A percentile compares a stretch with the other conserved stretches of the same genome.
phyloP scores from a whole-genome alignment of 495 filamentous ascomycete genomes.

The Neurospora terricola region DNA sequence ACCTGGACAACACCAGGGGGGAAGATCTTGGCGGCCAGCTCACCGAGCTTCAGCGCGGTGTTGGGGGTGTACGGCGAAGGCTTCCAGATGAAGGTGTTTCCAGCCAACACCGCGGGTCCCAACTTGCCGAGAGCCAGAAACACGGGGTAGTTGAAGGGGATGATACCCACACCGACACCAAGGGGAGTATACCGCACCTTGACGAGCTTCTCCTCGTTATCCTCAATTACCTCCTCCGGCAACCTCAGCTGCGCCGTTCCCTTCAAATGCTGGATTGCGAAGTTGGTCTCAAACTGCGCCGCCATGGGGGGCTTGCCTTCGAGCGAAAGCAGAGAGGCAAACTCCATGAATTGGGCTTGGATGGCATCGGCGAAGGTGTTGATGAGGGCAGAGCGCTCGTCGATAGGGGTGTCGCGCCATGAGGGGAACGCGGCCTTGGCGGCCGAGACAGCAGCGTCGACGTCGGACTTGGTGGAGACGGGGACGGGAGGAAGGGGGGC shows the following conservation, averaged over 20 bases:
- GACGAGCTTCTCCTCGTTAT: slow-evolving; percentile 37
- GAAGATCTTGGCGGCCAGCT: slow-evolving; percentile 49
- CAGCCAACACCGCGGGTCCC: slow-evolving; percentile 45
- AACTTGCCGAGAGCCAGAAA: slow-evolving; percentile 47
- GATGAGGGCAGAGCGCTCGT: slow-evolving; percentile 44
- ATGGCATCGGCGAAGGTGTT: slow-evolving; percentile 38
- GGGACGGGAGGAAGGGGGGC: slow-evolving; percentile 38
- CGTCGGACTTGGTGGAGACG: slow-evolving; percentile 32
- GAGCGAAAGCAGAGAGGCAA: slow-evolving; percentile 27
- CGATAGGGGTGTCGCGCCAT: slow-evolving; percentile 31
- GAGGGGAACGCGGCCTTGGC: slow-evolving; percentile 35
- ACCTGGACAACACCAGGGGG: slow-evolving; percentile 59
- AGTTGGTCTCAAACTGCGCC: slow-evolving; percentile 29
- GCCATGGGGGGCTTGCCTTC: slow-evolving; percentile 16
- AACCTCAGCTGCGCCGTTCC: neutral
- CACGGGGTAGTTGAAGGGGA: slow-evolving; percentile 59
- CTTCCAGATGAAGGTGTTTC: slow-evolving; percentile 56
- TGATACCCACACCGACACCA: slow-evolving; percentile 44
- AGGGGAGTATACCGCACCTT: slow-evolving; percentile 42
- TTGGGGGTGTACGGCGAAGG: slow-evolving; percentile 59
- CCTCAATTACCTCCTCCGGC: slow-evolving; percentile 21
- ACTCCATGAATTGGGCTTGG: slow-evolving; percentile 23
- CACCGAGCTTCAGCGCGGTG: slow-evolving; percentile 51
- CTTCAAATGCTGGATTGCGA: neutral
- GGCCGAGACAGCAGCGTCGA: slow-evolving; percentile 40